These are phyloP conservation scores for Heliamphora ciliata DNA, from an alignment of 179 eudicot genomes.

Conservation along the genomic window DNA sequence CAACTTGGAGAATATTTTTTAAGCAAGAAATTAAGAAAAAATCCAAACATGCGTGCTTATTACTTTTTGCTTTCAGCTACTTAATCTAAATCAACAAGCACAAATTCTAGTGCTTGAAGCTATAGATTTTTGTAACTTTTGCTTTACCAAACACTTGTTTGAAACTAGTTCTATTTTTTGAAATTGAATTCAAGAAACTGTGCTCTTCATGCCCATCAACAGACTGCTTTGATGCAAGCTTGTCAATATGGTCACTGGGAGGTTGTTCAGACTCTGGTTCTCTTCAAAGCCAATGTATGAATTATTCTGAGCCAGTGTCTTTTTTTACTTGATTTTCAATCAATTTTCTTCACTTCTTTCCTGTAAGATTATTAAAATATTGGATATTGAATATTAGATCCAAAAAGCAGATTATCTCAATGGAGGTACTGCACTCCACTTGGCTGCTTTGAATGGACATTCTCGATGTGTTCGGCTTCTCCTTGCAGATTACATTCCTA, in stretches of 20 bases:
- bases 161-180: neutral
- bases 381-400: slow-evolving; percentile 41
- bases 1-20: neutral
- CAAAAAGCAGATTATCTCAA: slow-evolving; percentile 85
- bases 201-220: slow-evolving; percentile 19
- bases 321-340: neutral
- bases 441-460: slow-evolving; percentile 89
- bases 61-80: too few relatives aligned
- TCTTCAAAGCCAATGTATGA: slow-evolving; percentile 80
- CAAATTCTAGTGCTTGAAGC: too few relatives aligned
- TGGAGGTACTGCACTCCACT: slow-evolving; percentile 93
- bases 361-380: slow-evolving; percentile 6
- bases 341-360: neutral
- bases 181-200: neutral
- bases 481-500: slow-evolving; percentile 82
- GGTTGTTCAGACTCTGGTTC: slow-evolving; percentile 81
- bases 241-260: slow-evolving; percentile 98
- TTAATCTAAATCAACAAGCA: too few relatives aligned
- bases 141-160: neutral
- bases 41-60: too few relatives aligned
- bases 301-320: neutral
- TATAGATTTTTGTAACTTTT: too few relatives aligned
- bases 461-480: slow-evolving; percentile 79
- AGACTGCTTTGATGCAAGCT: slow-evolving; percentile 99
- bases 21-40: too few relatives aligned